Evolutionary conservation across 305 asterid genomes (phyloP).

Genomic region (Lippia alba): DNA sequence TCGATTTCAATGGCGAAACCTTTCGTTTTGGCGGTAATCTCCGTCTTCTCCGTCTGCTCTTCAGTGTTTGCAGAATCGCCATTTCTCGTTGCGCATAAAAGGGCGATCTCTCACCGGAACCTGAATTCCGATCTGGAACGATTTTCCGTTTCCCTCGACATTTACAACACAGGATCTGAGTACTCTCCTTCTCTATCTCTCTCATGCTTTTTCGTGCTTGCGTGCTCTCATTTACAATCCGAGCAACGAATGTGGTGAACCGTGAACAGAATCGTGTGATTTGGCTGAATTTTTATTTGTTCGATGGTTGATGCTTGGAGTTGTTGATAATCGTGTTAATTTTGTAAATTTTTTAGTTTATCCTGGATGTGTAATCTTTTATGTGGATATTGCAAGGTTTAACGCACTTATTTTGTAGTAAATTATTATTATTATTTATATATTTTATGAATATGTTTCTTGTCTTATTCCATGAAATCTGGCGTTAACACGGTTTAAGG

Average conservation of each 20-base stretch:
- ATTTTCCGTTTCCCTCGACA: conserved; percentile 59
- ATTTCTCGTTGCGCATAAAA: conserved; percentile 68
- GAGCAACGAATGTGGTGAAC: background rate
- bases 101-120: conserved; percentile 42
- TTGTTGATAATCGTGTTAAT: conserved; percentile 6
- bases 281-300: conserved; percentile 10
- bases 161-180: conserved; percentile 71
- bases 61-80: conserved; percentile 44
- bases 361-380: background rate
- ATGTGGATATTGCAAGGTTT: background rate
- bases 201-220: background rate
- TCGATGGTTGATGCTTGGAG: conserved; percentile 14
- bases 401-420: background rate
- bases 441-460: background rate
- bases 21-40: conserved; percentile 33
- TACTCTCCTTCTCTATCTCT: conserved; percentile 33
- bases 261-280: background rate
- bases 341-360: background rate
- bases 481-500: background rate
- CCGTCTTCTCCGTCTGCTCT: conserved; percentile 33
- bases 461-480: background rate
- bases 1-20: conserved; percentile 47
- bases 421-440: background rate
- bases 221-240: background rate
- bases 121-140: conserved; percentile 52